phyloP scores from a whole-genome alignment of 805 yeast genomes.

The Hagleromyces aurorensis region DNA sequence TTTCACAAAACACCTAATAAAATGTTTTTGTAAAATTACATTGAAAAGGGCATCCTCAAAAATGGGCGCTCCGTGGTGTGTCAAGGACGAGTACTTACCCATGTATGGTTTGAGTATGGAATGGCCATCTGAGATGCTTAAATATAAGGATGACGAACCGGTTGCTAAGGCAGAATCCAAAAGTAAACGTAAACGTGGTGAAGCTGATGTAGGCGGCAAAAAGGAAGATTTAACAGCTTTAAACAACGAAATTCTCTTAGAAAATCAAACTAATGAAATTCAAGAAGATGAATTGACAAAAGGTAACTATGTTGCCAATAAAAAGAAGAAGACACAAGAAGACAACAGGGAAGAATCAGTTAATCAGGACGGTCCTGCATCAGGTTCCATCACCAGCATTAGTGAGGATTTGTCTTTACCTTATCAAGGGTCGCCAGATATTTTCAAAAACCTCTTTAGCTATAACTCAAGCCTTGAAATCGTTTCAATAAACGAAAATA shows the following conservation, averaged over 20 bases:
- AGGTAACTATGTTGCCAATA: conserved; percentile 9
- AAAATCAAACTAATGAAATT: conserved; percentile 14
- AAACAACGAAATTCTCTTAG: conserved; percentile 13
- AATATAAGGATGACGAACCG: conserved; percentile 27
- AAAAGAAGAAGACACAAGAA: conserved; percentile 9
- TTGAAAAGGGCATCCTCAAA: conserved; percentile 64
- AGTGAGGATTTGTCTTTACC: conserved; percentile 24
- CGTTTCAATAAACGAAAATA: conserved; percentile 7
- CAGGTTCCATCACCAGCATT: conserved; percentile 15
- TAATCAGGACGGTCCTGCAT: conserved; percentile 5
- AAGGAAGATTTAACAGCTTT: conserved; percentile 26
- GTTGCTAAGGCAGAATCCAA: conserved; percentile 3
- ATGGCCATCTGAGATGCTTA: conserved; percentile 29
- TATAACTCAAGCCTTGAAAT: conserved; percentile 21
- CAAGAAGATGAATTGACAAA: conserved; percentile 7
- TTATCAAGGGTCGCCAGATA: conserved; percentile 17
- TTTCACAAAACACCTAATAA: conserved; percentile 83
- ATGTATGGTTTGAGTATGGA: conserved; percentile 30
- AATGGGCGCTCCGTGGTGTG: conserved; percentile 95
- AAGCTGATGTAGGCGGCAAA: conserved; percentile 17
- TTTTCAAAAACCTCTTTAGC: conserved; percentile 12
- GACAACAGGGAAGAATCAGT: conserved; percentile 7
- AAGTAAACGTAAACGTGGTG: conserved; percentile 9
- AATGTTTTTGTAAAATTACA: conserved; percentile 75
- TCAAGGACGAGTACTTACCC: conserved; percentile 53